Base-by-base conservation (phyloP, 108 stramenopile genomes). In the Nitzschia sp. region DNA sequence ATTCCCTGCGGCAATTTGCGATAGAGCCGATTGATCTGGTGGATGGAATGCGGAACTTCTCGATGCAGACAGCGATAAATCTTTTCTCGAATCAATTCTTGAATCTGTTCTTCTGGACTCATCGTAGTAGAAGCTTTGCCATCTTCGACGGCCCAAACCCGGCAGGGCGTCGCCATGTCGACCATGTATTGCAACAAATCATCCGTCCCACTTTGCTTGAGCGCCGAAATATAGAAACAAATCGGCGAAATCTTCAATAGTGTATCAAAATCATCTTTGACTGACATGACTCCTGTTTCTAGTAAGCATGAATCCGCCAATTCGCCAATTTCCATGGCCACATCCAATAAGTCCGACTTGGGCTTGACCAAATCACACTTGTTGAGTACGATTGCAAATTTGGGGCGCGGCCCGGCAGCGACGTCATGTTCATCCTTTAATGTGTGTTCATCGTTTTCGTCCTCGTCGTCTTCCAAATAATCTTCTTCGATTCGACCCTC, bases 361-460 rank as follows among this genome's bases (percentile, higher is more conserved):
- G 95, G 95, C 53, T 92, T 56, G 0, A 97, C 95, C 55, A 96
- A 66, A 68, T 97, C 97, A 3, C 93, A 90, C 72, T 97, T 97
- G 73, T 97, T 97, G 46, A 97, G 56, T 26, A 96, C 91, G 38
- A 97, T 75, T 35, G 85, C 87, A 82, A 95, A 80, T 71, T 92
- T 87, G 5, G 72, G 55, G 15, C 31, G 35, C 23, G 42, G 5
- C 21, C 33, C 2, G 19, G 17, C 55, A 26, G 19, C 5, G 53
- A 30, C 31, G 15, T 25, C 27, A 19, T 19, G 23, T 53, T 71
- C 31, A 3, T 33, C 11, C 2, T 30, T 32, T n/a, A n/a, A n/a
- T n/a, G n/a, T n/a, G n/a, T n/a, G n/a, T 27, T 67, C 66, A 17
- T 42, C 45, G 2, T 2, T 9, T 15, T 57, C 54, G 31, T 61